Percentiles rank a stretch among this genome's conserved stretches.
phyloP scores from a whole-genome alignment of 2,329 filamentous ascomycete genomes.

The Calonectria pauciramosa region DNA sequence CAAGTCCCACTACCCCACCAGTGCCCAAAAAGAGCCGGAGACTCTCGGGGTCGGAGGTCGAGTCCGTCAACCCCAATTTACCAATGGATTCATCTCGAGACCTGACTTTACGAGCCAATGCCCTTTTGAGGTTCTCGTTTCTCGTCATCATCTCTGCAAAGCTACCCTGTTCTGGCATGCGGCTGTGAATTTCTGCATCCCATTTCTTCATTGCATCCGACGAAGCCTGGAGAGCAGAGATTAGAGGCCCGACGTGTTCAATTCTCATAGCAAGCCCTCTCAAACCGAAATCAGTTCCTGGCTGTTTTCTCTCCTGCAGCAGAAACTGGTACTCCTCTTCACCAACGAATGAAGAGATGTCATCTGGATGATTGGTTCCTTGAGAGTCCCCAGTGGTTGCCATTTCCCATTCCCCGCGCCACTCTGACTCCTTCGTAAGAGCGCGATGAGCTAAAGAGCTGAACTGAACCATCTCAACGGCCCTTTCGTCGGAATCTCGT shows the following conservation, averaged over 20 bases:
- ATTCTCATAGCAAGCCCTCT: neutral
- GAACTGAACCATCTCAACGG: neutral
- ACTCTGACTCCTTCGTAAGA: neutral
- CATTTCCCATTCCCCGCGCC: neutral
- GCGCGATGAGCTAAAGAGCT: neutral
- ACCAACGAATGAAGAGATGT: neutral
- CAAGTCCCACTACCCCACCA: neutral
- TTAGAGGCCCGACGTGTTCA: neutral
- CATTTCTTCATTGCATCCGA: neutral
- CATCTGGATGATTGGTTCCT: neutral
- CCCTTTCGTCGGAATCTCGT: neutral
- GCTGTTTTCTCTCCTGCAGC: neutral
- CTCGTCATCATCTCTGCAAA: neutral
- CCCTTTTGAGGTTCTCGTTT: neutral
- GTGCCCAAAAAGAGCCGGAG: neutral
- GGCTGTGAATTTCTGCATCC: neutral
- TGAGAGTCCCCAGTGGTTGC: neutral
- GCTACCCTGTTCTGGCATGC: too few relatives aligned
- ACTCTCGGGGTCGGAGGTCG: neutral
- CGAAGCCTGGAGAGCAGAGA: neutral
- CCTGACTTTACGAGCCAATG: neutral
- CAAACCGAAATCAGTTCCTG: neutral
- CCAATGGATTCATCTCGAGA: neutral
- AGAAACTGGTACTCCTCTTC: neutral
- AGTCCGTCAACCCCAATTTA: neutral